Percentiles rank a stretch among this genome's conserved stretches.
These are phyloP conservation scores for Diatrype stigma DNA, from an alignment of 2,329 filamentous ascomycete genomes.

Conservation along the genomic window DNA sequence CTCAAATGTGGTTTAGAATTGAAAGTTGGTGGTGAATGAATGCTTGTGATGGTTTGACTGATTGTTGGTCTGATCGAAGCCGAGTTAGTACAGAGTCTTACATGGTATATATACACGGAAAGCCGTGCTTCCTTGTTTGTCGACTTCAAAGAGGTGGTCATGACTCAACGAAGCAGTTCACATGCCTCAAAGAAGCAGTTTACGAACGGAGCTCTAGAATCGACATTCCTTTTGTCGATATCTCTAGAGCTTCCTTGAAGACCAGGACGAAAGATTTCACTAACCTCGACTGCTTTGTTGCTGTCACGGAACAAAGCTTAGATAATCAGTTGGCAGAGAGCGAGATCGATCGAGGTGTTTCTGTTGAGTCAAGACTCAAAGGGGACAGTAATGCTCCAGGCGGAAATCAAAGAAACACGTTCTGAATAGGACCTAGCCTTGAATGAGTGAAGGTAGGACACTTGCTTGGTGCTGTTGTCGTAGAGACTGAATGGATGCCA, in stretches of 20 bases:
- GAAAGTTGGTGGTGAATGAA: constrained; percentile 12
- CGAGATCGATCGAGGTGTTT: constrained; percentile 18
- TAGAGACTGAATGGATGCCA: constrained; percentile 19
- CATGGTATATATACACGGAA: not conserved
- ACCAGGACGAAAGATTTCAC: constrained; percentile 4
- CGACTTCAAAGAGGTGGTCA: too few species aligned
- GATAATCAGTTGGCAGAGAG: constrained; percentile 18
- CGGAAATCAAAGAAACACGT: constrained; percentile 27
- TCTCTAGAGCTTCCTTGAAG: not conserved
- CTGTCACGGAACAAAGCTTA: constrained; percentile 16
- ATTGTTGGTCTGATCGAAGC: not conserved
- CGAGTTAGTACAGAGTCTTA: not conserved
- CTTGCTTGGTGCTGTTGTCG: constrained; percentile 20
- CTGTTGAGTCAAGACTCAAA: constrained; percentile 26
- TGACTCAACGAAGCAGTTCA: not conserved
- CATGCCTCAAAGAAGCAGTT: not conserved
- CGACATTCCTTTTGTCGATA: constrained; percentile 1
- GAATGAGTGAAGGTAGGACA: constrained; percentile 33
- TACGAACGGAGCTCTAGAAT: not conserved
- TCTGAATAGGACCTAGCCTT: constrained; percentile 31
- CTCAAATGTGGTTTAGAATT: constrained; percentile 19
- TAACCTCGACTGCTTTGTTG: constrained; percentile 24
- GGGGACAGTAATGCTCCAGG: constrained; percentile 39
- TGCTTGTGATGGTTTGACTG: not conserved
- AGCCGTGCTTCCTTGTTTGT: not conserved